phyloP scores from a whole-genome alignment of 306 rosid species.

The Delonix regia region DNA sequence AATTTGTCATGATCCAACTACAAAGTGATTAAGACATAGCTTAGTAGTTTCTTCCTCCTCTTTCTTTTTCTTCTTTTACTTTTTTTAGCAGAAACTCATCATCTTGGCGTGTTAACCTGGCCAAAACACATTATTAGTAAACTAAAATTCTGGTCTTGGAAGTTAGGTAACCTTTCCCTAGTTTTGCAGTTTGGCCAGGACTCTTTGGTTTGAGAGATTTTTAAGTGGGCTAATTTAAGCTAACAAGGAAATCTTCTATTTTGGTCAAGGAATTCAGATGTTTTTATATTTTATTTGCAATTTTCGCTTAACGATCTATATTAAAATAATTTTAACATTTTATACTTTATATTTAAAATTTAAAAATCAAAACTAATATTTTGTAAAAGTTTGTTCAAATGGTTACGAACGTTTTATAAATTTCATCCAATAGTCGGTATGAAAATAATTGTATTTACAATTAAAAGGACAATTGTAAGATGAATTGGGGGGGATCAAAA shows the following conservation, averaged over 20 bases:
- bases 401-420: too few relatives aligned
- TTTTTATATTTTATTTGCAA: too few relatives aligned
- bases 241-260: not conserved
- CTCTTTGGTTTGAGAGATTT: not conserved
- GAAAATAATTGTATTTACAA: too few relatives aligned
- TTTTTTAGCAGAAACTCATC: not conserved
- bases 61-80: not conserved
- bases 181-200: not conserved
- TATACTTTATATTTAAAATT: too few relatives aligned
- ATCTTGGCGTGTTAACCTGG: conserved; percentile 16
- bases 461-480: too few relatives aligned
- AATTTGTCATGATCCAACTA: conserved; percentile 16
- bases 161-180: not conserved
- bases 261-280: too few relatives aligned
- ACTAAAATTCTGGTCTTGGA: not conserved
- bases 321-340: too few relatives aligned
- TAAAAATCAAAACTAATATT: too few relatives aligned
- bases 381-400: too few relatives aligned
- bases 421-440: too few relatives aligned
- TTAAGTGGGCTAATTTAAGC: not conserved
- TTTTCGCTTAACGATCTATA: too few relatives aligned
- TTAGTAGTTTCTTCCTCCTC: not conserved
- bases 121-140: not conserved
- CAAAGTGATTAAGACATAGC: conserved; percentile 22
- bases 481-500: too few relatives aligned